Conservation (phyloP, 108 stramenopile genomes). For the Cyclostephanos tholiformis region DNA sequence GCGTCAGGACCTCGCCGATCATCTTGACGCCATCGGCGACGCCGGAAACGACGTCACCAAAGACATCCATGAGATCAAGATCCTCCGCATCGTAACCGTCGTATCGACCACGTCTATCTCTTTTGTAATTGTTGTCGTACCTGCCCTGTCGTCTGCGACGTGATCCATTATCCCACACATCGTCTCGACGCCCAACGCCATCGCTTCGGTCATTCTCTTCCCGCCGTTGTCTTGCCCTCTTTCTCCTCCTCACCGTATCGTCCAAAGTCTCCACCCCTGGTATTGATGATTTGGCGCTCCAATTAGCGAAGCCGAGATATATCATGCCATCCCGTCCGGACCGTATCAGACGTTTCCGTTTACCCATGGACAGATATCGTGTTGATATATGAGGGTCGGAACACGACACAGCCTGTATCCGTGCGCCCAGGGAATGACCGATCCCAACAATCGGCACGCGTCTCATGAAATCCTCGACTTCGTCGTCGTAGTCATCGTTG, state of each 20-base stretch:
- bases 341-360: slow-evolving; percentile 39
- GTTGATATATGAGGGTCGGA: slow-evolving; percentile 31
- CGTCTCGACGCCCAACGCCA: slow-evolving; percentile 40
- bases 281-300: slow-evolving; percentile 40
- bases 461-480: slow-evolving; percentile 43
- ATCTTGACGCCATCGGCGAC: slow-evolving; percentile 52
- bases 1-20: too few species aligned
- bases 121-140: slow-evolving; percentile 16
- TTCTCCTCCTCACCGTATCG: slow-evolving; percentile 24
- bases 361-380: slow-evolving; percentile 44
- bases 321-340: slow-evolving; percentile 49
- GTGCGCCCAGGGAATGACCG: slow-evolving; percentile 79
- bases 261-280: slow-evolving; percentile 45
- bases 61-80: slow-evolving; percentile 68
- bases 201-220: background rate
- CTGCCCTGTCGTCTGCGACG: slow-evolving; percentile 17
- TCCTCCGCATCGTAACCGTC: slow-evolving; percentile 54
- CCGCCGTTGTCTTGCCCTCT: background rate
- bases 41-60: slow-evolving; percentile 50
- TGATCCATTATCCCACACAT: slow-evolving; percentile 39
- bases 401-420: slow-evolving; percentile 67
- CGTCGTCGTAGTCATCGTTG: slow-evolving; percentile 25
- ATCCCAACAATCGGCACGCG: slow-evolving; percentile 68
- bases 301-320: slow-evolving; percentile 52
- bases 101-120: slow-evolving; percentile 8